phyloP scores from a whole-genome alignment of 306 rosid genomes.

The Geum urbanum region DNA sequence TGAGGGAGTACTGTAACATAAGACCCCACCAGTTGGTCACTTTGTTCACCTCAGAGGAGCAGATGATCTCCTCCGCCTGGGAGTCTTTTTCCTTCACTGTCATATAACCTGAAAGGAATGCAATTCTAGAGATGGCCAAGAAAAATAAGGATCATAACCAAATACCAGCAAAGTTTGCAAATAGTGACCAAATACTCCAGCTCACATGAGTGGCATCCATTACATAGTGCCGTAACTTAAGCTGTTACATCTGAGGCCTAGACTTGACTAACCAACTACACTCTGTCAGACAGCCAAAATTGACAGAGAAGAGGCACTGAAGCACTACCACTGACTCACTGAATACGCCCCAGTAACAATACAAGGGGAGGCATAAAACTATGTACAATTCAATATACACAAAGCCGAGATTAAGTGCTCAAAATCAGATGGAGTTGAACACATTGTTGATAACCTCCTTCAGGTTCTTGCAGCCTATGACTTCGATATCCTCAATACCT shows the following conservation, averaged over 20 bases:
- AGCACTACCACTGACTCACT: not conserved
- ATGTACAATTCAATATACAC: not conserved
- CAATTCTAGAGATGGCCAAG: too few relatives aligned
- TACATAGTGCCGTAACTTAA: not conserved
- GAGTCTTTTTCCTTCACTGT: too few relatives aligned
- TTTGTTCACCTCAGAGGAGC: too few relatives aligned
- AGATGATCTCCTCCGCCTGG: too few relatives aligned
- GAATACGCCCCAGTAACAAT: not conserved
- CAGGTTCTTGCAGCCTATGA: slow-evolving; percentile 68
- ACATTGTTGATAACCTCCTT: slow-evolving; percentile 68
- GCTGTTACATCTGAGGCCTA: not conserved
- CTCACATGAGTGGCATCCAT: not conserved
- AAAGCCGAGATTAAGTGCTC: slow-evolving; percentile 1
- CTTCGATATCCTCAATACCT: slow-evolving; percentile 33
- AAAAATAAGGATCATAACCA: not conserved
- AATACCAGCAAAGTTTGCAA: not conserved
- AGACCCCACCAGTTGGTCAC: too few relatives aligned
- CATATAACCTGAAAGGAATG: too few relatives aligned
- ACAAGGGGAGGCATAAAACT: not conserved
- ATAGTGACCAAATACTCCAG: not conserved
- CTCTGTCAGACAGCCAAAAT: not conserved
- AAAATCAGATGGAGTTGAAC: slow-evolving; percentile 36
- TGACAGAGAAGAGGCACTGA: not conserved
- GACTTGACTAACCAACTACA: too few relatives aligned
- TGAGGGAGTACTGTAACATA: not conserved